These are phyloP conservation scores for Botrytis sinoallii DNA, from an alignment of 2,329 filamentous ascomycete species.

Conservation along the genomic window DNA sequence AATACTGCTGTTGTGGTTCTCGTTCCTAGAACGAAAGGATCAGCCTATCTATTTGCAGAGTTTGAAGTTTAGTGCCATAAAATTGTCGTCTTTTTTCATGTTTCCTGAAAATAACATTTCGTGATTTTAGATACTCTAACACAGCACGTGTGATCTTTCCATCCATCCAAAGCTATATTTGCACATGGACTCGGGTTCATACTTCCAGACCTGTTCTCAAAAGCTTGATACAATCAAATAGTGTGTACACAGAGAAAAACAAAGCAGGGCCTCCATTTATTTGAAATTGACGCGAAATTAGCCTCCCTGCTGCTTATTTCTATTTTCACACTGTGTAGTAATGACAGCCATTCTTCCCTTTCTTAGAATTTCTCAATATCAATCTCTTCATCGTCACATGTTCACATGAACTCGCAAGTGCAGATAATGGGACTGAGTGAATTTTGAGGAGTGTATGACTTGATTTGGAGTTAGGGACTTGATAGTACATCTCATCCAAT, in stretches of 20 bases:
- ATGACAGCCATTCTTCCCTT: neutral
- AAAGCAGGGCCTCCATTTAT: neutral
- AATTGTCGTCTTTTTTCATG: neutral
- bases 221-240: neutral
- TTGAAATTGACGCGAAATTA: neutral
- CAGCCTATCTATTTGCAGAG: neutral
- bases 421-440: neutral
- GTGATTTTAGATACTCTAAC: neutral
- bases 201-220: neutral
- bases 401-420: neutral
- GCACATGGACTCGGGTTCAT: rapidly evolving
- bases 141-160: neutral
- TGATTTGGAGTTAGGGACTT: neutral
- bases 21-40: neutral
- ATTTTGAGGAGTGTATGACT: neutral
- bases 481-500: neutral
- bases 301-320: neutral
- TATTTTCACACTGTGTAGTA: neutral
- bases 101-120: neutral
- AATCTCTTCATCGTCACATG: neutral
- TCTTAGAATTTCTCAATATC: neutral
- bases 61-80: neutral
- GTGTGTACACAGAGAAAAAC: neutral
- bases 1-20: neutral
- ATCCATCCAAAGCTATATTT: neutral